Percentiles rank a stretch among this genome's conserved stretches.
Evolutionary conservation across 208 protist genomes (phyloP).

Genomic region (Leishmania major): DNA sequence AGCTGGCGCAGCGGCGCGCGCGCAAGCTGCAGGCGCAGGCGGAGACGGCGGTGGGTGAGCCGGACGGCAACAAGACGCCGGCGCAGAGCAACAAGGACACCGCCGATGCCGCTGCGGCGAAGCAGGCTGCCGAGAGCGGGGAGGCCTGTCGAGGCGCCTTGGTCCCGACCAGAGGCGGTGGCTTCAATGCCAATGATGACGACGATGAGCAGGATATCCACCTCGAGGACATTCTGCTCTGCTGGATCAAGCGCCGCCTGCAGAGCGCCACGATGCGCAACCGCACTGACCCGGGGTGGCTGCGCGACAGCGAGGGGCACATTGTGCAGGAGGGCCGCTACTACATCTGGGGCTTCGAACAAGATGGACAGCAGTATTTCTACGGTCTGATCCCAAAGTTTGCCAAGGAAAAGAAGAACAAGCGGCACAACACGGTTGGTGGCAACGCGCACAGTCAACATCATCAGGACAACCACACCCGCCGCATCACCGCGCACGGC

Average conservation of each 20-base stretch:
- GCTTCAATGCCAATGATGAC: background rate
- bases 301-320: slow-evolving; percentile 36
- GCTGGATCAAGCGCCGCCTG: slow-evolving; percentile 59
- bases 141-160: background rate
- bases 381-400: slow-evolving; percentile 72
- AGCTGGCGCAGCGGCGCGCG: slow-evolving; percentile 19
- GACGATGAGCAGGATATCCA: slow-evolving; percentile 34
- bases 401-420: slow-evolving; percentile 42
- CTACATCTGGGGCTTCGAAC: slow-evolving; percentile 65
- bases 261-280: slow-evolving; percentile 37
- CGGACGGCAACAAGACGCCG: background rate
- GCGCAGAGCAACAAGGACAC: background rate
- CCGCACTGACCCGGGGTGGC: slow-evolving; percentile 48
- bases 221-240: slow-evolving; percentile 52
- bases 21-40: background rate
- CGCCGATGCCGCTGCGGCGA: background rate
- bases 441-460: slow-evolving; percentile 13
- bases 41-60: background rate
- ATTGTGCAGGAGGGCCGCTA: slow-evolving; percentile 68
- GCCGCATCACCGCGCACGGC: background rate
- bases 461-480: slow-evolving; percentile 10
- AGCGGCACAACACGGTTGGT: background rate
- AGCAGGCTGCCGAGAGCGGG: background rate
- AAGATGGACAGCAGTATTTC: slow-evolving; percentile 59
- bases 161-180: background rate